These are phyloP conservation scores for Fagus crenata DNA, from an alignment of 306 rosid genomes.

Conservation along the genomic window DNA sequence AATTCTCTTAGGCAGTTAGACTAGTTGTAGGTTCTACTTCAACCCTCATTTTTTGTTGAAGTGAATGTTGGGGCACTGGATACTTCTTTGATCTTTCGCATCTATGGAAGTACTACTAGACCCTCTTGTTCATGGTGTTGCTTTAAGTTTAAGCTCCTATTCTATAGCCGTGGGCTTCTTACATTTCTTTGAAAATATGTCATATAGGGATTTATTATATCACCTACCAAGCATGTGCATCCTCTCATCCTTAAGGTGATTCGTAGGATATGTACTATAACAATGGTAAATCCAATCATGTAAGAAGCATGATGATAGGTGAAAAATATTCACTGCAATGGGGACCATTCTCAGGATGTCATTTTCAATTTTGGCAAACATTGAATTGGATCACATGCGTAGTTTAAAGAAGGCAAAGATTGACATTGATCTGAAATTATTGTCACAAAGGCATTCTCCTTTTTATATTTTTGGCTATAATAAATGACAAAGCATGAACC, in stretches of 20 bases:
- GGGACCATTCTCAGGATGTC: slow-evolving; percentile 29
- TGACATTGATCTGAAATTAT: not conserved
- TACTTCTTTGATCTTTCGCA: too few relatives aligned
- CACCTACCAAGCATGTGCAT: not conserved
- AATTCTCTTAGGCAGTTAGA: too few relatives aligned
- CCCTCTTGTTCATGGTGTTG: not conserved
- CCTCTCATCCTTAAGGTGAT: not conserved
- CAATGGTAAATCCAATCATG: too few relatives aligned
- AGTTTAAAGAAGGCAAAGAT: slow-evolving; percentile 4
- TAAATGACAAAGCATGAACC: too few relatives aligned
- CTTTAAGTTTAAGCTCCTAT: not conserved
- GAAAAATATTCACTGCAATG: not conserved
- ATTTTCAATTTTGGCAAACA: slow-evolving; percentile 23
- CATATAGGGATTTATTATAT: not conserved
- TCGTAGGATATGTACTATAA: not conserved
- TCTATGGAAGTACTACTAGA: too few relatives aligned
- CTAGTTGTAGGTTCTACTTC: too few relatives aligned
- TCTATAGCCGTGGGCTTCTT: not conserved
- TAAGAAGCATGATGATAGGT: not conserved
- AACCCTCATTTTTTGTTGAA: too few relatives aligned
- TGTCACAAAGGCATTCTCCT: too few relatives aligned
- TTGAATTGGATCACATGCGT: slow-evolving; percentile 43
- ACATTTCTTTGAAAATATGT: not conserved
- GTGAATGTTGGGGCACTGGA: too few relatives aligned
- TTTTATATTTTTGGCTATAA: too few relatives aligned